Conservation (phyloP, 2,329 filamentous ascomycete species). For the Phyllosticta capitalensis region DNA sequence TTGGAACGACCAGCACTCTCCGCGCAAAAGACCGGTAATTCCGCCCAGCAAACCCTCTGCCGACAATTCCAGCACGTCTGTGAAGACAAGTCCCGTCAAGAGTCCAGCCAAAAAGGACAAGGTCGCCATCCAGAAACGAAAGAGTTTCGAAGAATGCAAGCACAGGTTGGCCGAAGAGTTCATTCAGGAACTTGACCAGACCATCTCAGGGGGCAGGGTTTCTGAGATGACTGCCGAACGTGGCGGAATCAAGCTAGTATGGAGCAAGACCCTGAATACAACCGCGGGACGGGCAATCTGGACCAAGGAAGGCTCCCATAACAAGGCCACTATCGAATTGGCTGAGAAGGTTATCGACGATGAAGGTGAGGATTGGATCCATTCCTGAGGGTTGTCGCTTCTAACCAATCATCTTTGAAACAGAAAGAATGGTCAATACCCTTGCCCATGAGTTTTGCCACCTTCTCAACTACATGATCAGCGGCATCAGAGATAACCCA, state of each 20-base stretch:
- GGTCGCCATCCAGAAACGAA: constrained; percentile 36
- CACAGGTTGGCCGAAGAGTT: constrained; percentile 55
- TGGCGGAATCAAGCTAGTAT: constrained; percentile 61
- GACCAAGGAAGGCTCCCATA: constrained; percentile 35
- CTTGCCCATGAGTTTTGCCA: constrained; percentile 98
- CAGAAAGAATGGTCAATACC: constrained; percentile 69
- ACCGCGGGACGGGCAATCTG: constrained; percentile 58
- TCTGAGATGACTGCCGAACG: constrained; percentile 49
- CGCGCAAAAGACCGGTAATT: constrained; percentile 24
- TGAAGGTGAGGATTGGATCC: constrained; percentile 19
- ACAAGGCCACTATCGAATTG: constrained; percentile 74
- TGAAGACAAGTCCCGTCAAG: constrained; percentile 17
- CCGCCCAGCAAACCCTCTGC: constrained; percentile 19
- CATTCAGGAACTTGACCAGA: constrained; percentile 57
- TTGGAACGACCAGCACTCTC: constrained; percentile 28
- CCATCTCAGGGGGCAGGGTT: constrained; percentile 54
- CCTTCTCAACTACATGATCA: constrained; percentile 83
- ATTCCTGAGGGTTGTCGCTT: not conserved
- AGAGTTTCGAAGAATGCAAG: constrained; percentile 54
- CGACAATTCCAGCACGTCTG: not conserved
- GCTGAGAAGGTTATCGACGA: constrained; percentile 80
- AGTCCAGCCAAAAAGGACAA: constrained; percentile 21
- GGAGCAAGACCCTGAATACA: constrained; percentile 70
- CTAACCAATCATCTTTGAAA: not conserved
- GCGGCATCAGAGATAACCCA: constrained; percentile 61